These are phyloP conservation scores for Phytophthora hibernalis DNA, from an alignment of 352 stramenopile species.

Conservation along the genomic window DNA sequence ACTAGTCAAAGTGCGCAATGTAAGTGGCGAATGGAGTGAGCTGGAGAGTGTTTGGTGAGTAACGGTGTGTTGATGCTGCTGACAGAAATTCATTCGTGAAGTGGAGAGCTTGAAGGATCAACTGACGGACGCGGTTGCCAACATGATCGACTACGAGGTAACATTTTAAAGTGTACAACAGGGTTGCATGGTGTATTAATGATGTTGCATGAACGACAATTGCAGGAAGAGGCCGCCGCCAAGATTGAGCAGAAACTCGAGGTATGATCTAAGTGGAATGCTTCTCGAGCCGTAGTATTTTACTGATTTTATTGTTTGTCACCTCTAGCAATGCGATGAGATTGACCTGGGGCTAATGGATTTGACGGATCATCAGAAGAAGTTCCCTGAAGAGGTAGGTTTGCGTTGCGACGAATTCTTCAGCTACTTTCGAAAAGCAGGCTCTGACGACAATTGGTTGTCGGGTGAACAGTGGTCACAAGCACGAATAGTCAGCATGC, in stretches of 20 bases:
- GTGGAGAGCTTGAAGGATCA: constrained; percentile 60
- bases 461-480: constrained; percentile 56
- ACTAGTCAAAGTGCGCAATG: constrained; percentile 80
- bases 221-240: constrained; percentile 56
- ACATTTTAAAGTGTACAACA: not conserved
- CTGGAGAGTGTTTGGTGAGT: not conserved
- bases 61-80: constrained; percentile 14
- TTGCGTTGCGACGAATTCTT: not conserved
- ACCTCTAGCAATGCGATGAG: constrained; percentile 75
- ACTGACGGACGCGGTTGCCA: constrained; percentile 53
- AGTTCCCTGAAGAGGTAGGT: constrained; percentile 75
- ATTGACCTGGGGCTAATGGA: constrained; percentile 85
- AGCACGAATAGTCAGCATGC: constrained; percentile 55
- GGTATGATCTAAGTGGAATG: constrained; percentile 31
- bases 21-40: constrained; percentile 37
- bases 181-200: constrained; percentile 6
- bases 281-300: not conserved
- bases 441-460: not conserved
- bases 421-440: not conserved
- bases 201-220: constrained; percentile 1
- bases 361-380: constrained; percentile 68
- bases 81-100: constrained; percentile 73
- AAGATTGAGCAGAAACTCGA: constrained; percentile 83
- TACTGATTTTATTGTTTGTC: constrained; percentile 13
- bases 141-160: constrained; percentile 77